These are phyloP conservation scores for Tolypocladium inflatum DNA, from an alignment of 2,329 filamentous ascomycete genomes.

Conservation along the genomic window DNA sequence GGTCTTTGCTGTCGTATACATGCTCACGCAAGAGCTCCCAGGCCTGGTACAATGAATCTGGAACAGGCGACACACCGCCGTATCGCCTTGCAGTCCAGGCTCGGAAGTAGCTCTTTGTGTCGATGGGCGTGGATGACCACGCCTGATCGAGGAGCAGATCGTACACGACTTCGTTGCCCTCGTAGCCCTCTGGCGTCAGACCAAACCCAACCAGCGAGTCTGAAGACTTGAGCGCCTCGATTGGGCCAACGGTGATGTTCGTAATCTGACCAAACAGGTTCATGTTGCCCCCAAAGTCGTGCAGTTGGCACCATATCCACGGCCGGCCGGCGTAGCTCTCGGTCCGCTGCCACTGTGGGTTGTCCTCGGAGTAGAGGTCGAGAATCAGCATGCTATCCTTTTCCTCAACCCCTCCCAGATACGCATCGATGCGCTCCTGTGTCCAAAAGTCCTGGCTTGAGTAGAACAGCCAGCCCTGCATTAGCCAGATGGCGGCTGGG, in stretches of 20 bases:
- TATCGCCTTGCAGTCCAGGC: slow-evolving; percentile 36
- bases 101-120: slow-evolving; percentile 33
- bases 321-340: slow-evolving; percentile 40
- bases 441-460: slow-evolving; percentile 33
- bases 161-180: slow-evolving; percentile 44
- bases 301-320: slow-evolving; percentile 45
- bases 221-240: slow-evolving; percentile 31
- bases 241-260: slow-evolving; percentile 35
- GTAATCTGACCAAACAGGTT: slow-evolving; percentile 40
- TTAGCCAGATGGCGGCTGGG: slow-evolving; percentile 38
- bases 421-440: slow-evolving; percentile 34
- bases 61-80: slow-evolving; percentile 12
- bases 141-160: slow-evolving; percentile 40
- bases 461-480: slow-evolving; percentile 43
- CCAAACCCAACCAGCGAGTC: slow-evolving; percentile 36
- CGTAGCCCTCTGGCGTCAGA: slow-evolving; percentile 38
- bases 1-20: slow-evolving; percentile 39
- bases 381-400: slow-evolving; percentile 38
- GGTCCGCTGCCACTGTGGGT: slow-evolving; percentile 40
- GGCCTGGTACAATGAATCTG: slow-evolving; percentile 25
- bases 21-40: slow-evolving; percentile 35
- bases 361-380: slow-evolving; percentile 38
- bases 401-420: slow-evolving; percentile 32
- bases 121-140: slow-evolving; percentile 32
- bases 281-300: slow-evolving; percentile 39